Base-by-base conservation (phyloP, 805 yeast species). In the Danielozyma ontarioensis region DNA sequence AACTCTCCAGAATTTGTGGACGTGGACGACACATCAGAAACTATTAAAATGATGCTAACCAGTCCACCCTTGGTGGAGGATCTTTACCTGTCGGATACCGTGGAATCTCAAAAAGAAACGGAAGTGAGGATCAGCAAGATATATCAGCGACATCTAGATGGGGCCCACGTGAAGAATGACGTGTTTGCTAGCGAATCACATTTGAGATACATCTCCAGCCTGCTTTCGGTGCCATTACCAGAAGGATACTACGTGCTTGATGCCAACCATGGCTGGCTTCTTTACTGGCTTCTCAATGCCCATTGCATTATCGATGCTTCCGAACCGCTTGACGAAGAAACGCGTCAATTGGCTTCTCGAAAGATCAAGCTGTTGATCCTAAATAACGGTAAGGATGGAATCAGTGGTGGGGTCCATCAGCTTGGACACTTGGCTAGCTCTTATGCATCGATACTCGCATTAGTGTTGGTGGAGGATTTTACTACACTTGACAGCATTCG, bases 211-310 rank as follows among this genome's bases (percentile, higher is more conserved):
- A 54, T 76, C 11, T 54, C 61, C 14, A 37, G 50, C n/a, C 60
- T 64, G 13, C 57, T 77, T 16, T 44, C 51, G 7, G 50, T 57
- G 8, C 60, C 69, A 13, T 63, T 83, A 17, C 83, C 88, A 0
- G 41, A 59, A 2, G 61, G 55, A 6, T 81, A 72, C 53, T 51
- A 56, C 3, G 70, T 71, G 0, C 64, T 86, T 29, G 97, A 90
- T 56, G 93, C 97, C 0, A 83, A 93, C n/a, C 88, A 82, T 39
- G 79, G 95, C 0, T 93, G 97, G 97, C 61, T 90, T 49, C 37
- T 84, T 1, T 90, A 83, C 53, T 93, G 98, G 98, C 59, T 81
- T 5, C 51, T 74, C 28, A 87, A 86, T 51, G 67, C 60, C 4
- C 44, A 46, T 18, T 25, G 28, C 8, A 22, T 61, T 16, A 35